Percentiles rank a stretch among this genome's conserved stretches.
These are phyloP conservation scores for Eucalyptus viminalis DNA, from an alignment of 345 rosid genomes.

Conservation along the genomic window DNA sequence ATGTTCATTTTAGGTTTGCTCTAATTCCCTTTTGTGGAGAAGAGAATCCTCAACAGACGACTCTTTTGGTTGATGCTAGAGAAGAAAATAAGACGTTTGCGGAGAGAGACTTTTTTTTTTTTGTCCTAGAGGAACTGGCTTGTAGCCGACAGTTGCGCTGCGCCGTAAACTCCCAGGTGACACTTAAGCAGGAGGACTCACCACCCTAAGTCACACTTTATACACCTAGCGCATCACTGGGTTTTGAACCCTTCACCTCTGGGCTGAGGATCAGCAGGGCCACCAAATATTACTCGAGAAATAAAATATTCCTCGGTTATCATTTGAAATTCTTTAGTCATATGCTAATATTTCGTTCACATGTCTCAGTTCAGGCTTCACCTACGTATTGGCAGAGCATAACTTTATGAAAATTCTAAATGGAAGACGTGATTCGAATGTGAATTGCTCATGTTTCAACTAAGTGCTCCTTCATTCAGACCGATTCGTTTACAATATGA, in stretches of 20 bases:
- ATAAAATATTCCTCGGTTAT: neutral
- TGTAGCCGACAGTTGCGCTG: too few species aligned
- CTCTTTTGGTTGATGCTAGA: neutral
- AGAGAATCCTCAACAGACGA: neutral
- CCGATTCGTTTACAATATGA: neutral
- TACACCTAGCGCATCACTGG: too few species aligned
- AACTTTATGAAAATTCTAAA: neutral
- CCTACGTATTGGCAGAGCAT: fast-evolving
- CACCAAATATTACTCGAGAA: neutral
- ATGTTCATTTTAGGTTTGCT: neutral
- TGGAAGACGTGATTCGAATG: neutral
- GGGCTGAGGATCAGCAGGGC: neutral
- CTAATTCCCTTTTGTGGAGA: neutral
- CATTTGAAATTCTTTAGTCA: neutral
- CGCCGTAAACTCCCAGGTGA: too few species aligned
- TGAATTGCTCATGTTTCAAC: neutral
- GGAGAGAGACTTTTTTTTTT: too few species aligned
- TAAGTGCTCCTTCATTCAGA: neutral
- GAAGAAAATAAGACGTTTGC: neutral
- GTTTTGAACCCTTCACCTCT: too few species aligned
- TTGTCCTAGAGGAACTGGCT: too few species aligned
- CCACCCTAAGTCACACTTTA: too few species aligned
- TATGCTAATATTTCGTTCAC: neutral
- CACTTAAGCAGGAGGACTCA: too few species aligned
- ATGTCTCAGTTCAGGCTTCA: neutral